A percentile compares a stretch with the other conserved stretches of the same genome.
phyloP scores from a whole-genome alignment of 176 grass and related monocot species.

The Hyparrhenia diplandra region DNA sequence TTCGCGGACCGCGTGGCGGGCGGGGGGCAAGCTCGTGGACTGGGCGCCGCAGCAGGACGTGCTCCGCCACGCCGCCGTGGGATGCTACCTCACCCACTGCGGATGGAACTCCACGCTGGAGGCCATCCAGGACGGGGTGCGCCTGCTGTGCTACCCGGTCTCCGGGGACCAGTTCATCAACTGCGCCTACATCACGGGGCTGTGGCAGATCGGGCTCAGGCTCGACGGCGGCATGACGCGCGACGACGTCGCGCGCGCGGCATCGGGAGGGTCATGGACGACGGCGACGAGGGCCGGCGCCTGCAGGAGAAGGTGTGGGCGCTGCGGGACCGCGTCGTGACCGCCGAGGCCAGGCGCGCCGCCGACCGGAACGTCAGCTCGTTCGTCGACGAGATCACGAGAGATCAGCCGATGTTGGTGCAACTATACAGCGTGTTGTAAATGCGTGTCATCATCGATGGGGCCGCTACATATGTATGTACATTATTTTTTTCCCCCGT shows the following conservation, averaged over 20 bases:
- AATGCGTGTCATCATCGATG: too few species aligned
- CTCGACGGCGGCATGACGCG: not conserved
- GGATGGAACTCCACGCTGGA: conserved; percentile 96
- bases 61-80: conserved; percentile 49
- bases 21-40: conserved; percentile 51
- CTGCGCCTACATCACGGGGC: conserved; percentile 46
- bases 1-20: conserved; percentile 22
- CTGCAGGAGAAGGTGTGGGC: conserved; percentile 33
- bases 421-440: conserved; percentile 41
- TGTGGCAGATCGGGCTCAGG: conserved; percentile 65
- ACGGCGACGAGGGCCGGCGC: conserved; percentile 21
- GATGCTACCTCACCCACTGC: conserved; percentile 92
- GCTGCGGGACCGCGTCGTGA: conserved; percentile 42
- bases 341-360: conserved; percentile 16
- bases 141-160: conserved; percentile 70
- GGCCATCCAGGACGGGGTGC: conserved; percentile 60
- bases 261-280: conserved; percentile 49
- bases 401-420: not conserved
- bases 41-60: conserved; percentile 97
- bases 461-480: not conserved
- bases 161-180: conserved; percentile 88
- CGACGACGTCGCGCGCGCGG: not conserved
- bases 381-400: conserved; percentile 50
- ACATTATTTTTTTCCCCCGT: too few species aligned
- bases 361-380: conserved; percentile 34